A percentile compares a stretch with the other conserved stretches of the same genome.
These are phyloP conservation scores for Postia placenta DNA, from an alignment of 768 basidiomycete genomes.

Conservation along the genomic window DNA sequence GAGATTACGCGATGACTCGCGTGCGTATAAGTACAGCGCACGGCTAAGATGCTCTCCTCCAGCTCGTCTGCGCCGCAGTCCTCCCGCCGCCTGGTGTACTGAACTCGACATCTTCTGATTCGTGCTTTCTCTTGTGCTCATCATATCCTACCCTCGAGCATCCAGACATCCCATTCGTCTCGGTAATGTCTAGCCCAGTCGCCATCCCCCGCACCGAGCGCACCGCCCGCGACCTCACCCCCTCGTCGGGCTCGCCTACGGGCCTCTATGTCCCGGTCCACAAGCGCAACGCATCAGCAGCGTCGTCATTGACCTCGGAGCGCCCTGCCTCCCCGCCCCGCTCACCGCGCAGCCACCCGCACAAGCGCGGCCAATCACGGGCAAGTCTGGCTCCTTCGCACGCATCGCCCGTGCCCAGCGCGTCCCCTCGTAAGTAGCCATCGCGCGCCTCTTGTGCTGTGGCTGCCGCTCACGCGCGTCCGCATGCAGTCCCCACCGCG, in stretches of 20 bases:
- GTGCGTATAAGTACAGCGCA: neutral
- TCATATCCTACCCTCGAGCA: neutral
- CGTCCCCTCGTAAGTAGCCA: neutral
- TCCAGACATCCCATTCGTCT: neutral
- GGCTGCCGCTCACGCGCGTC: no score
- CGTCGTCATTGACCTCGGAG: conserved; percentile 7
- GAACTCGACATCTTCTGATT: neutral
- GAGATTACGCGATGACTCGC: no score
- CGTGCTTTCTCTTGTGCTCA: neutral
- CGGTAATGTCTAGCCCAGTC: conserved; percentile 18
- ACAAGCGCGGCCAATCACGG: no score
- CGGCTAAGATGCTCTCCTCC: neutral
- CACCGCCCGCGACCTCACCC: neutral
- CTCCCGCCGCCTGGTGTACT: neutral
- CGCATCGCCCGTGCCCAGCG: no score
- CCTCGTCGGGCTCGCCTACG: conserved; percentile 4
- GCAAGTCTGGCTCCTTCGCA: neutral
- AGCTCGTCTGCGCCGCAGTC: neutral
- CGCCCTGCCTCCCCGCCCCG: conserved; percentile 4
- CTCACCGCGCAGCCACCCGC: neutral
- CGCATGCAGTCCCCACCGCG: neutral
- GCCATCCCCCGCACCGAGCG: conserved; percentile 11
- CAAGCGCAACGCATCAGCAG: conserved; percentile 6
- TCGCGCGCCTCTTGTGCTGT: conserved; percentile 5
- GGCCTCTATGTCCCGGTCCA: conserved; percentile 8